Base-by-base conservation (phyloP, 768 basidiomycete genomes). In the Strobilomyces dryophilus region DNA sequence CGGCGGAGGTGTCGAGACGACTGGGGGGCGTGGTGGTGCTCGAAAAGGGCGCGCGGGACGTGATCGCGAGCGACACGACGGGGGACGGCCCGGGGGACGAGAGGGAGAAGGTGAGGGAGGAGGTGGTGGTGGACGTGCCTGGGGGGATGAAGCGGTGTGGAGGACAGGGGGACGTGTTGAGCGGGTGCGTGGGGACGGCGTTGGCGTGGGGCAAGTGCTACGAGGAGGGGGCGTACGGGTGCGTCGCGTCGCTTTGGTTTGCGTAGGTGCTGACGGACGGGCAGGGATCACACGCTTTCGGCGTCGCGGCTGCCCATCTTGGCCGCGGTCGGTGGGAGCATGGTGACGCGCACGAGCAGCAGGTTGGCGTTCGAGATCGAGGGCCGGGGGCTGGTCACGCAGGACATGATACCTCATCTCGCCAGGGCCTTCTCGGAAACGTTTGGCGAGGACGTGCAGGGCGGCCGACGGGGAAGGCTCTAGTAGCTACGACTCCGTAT, bases 161-260 rank as follows among this genome's bases (percentile, higher is more conserved):
- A 12, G 97, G 97, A 1, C 97, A 98, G 67, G 97, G 97, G 0
- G 97, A 99, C 70, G 84, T 99, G 35, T 68, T 98, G 51, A 89
- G 87, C 61, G 97, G 97, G 12, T 77, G 80, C 41, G 87, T 93
- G 10, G 97, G 94, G 0, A 82, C 92, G 2, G 82, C 97, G 67
- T 75, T 98, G 60, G 95, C 95, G 5, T 99, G 97, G 95, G 92
- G 89, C 5, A 89, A 88, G 67, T 92, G 90, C 61, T 98, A 90
- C 66, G 92, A 95, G 63, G 82, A 83, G 41, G 89, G 93, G 15
- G 81, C 79, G 1, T 92, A 87, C 59, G 87, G 86, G 91, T 92
- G 63, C 62, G 55, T 18, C 32, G 8, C 1, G 55, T 18, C 32
- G 8, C 1, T 35, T 29, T 20, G n/a, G 31, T 21, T 29, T 17